Base-by-base conservation (phyloP, 257 asterid species). In the Voacanga thouarsii region DNA sequence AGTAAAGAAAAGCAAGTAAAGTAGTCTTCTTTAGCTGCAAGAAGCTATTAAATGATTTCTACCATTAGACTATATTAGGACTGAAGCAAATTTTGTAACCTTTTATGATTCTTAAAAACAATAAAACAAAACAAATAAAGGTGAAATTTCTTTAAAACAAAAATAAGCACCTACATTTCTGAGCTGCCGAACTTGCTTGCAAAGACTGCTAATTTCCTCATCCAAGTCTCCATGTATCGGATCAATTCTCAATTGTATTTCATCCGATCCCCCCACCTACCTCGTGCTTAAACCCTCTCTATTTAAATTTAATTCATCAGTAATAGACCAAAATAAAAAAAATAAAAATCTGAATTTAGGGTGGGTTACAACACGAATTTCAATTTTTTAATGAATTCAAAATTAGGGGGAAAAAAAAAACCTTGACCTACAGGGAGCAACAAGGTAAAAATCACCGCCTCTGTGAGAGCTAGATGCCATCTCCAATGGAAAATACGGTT, bases 231-330 rank as follows among this genome's bases (percentile, higher is more conserved):
- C 85, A 19, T 92, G 90, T 85, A 90, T 85, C 80, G 97, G 97
- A 82, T 94, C 98, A 49, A 94, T 92, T 70, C 93, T 88, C 89
- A 91, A 78, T 82, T 94, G 98, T 71, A 94, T 84, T 82, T 94
- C 98, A 83, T 90, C 94, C 0, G 96, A 88, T 23, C 86, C 86
- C 45, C 86, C 93, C 39, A 70, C 90, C 63, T 91, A 86, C 77
- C 98, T 87, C 83, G 96, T 89, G 89, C 89, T 94, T 81, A 94
- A 86, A 45, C 98, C 77, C 66, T 73, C 77, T 19, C 77, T 73
- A 33, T 19, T 18, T 6, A 7, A n/a, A 53, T 68, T 41, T 26
- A 74, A 75, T 64, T 67, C 74, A 30, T 26, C 78, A 56, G 6
- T 69, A 76, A 75, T 66, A 19, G 75, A 79, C 77, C 72, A 75